These are phyloP conservation scores for Alternaria ethzedia DNA, from an alignment of 2,329 filamentous ascomycete genomes.

Conservation along the genomic window DNA sequence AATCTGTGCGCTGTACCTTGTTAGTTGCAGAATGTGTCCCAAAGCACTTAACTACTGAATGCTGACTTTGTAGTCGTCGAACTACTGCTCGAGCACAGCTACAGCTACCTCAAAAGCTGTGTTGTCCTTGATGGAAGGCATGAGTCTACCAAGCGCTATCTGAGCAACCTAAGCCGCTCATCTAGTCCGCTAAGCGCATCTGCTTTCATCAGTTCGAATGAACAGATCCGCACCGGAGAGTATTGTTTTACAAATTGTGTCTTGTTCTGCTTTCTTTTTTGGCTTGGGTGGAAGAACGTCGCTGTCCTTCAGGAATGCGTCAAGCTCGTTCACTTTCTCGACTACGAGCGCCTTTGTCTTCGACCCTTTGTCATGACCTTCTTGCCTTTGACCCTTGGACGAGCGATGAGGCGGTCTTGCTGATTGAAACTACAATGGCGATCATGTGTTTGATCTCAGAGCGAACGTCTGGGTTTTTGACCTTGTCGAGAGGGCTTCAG, in stretches of 20 bases:
- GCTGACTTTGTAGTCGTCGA: not conserved
- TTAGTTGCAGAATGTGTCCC: not conserved
- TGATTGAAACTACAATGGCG: not conserved
- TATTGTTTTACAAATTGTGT: not conserved
- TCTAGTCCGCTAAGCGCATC: not conserved
- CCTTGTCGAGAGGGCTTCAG: not conserved
- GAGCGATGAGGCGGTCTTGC: not conserved
- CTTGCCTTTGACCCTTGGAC: not conserved
- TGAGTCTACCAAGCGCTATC: too few relatives aligned
- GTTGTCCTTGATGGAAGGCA: not conserved
- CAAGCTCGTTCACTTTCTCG: not conserved
- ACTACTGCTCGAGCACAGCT: not conserved
- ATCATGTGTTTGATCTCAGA: conserved; percentile 1
- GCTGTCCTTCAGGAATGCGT: not conserved
- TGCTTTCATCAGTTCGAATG: not conserved
- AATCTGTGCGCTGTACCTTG: too few relatives aligned
- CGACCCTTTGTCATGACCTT: not conserved
- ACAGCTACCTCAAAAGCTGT: not conserved
- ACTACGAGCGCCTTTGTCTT: not conserved
- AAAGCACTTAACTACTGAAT: not conserved
- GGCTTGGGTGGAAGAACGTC: not conserved
- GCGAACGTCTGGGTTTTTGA: conserved; percentile 1
- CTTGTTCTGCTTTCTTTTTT: not conserved
- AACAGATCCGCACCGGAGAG: not conserved
- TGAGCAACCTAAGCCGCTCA: not conserved